phyloP scores from a whole-genome alignment of 148 eudicot genomes.

The Rhododendron simsii region DNA sequence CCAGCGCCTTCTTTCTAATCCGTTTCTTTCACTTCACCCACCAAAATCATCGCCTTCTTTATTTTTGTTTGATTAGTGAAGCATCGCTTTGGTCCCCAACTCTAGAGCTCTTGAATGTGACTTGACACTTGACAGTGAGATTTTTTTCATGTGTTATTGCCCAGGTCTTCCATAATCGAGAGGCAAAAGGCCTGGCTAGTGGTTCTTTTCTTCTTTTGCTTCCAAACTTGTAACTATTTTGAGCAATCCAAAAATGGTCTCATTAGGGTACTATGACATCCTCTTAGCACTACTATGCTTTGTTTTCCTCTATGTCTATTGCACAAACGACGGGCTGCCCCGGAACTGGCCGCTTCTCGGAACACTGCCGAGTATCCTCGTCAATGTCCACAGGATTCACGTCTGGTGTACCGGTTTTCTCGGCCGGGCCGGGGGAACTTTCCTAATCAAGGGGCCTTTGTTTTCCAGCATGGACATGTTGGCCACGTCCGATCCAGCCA shows the following conservation, averaged over 20 bases:
- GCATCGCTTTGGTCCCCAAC: background rate
- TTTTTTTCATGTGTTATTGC: background rate
- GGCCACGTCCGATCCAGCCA: constrained; percentile 30
- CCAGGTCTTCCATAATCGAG: background rate
- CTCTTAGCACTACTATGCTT: background rate
- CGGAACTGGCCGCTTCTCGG: constrained; percentile 44
- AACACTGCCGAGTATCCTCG: constrained; percentile 35
- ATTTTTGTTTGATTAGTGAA: too few species aligned
- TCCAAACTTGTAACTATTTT: background rate
- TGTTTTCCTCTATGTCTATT: background rate
- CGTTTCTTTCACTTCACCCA: too few species aligned
- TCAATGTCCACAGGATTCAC: constrained; percentile 23
- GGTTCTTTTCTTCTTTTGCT: background rate
- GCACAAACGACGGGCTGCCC: background rate
- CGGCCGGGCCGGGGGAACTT: constrained; percentile 15
- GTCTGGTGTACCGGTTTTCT: constrained; percentile 13
- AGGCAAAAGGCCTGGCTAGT: background rate
- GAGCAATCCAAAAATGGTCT: background rate
- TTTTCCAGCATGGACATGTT: constrained; percentile 34
- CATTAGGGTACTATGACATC: background rate
- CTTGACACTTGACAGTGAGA: background rate
- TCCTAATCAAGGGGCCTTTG: constrained; percentile 49
- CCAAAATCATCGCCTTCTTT: too few species aligned
- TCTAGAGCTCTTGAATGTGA: background rate
- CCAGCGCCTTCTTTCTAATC: too few species aligned